Conservation (phyloP, 2,329 filamentous ascomycete species). For the Aquanectria penicillioides region DNA sequence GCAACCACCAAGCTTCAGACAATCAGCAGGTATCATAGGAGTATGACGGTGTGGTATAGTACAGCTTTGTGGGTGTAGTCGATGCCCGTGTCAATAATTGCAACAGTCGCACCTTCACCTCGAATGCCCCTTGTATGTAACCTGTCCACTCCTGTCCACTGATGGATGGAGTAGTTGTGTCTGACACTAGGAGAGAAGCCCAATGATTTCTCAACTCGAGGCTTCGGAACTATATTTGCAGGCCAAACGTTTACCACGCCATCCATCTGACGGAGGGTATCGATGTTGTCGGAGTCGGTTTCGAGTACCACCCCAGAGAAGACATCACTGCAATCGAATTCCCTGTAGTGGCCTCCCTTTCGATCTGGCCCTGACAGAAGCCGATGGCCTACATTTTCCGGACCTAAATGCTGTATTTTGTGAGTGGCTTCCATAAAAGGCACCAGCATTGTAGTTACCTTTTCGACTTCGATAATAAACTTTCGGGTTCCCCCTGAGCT, state of each 20-base stretch:
- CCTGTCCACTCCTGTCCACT: slow-evolving; percentile 51
- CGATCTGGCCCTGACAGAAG: slow-evolving; percentile 29
- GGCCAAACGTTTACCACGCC: slow-evolving; percentile 52
- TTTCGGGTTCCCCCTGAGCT: slow-evolving; percentile 29
- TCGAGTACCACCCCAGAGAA: slow-evolving; percentile 50
- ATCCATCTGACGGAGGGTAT: slow-evolving; percentile 44
- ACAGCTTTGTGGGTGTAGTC: slow-evolving; percentile 53
- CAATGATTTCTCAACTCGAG: slow-evolving; percentile 24
- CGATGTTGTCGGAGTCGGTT: slow-evolving; percentile 44
- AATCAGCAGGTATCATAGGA: slow-evolving; percentile 2
- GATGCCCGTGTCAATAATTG: slow-evolving; percentile 52
- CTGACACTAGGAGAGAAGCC: slow-evolving; percentile 24
- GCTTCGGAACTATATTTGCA: slow-evolving; percentile 40
- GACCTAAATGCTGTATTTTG: slow-evolving; percentile 27
- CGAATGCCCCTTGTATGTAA: slow-evolving; percentile 50
- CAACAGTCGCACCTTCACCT: slow-evolving; percentile 51
- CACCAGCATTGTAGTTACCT: slow-evolving; percentile 27
- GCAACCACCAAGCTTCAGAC: slow-evolving; percentile 49
- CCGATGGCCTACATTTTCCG: slow-evolving; percentile 33
- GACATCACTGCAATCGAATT: slow-evolving; percentile 48
- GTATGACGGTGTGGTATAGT: background rate
- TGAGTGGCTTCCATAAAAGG: slow-evolving; percentile 16
- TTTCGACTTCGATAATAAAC: slow-evolving; percentile 41
- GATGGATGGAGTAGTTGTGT: slow-evolving; percentile 49
- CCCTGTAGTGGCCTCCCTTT: slow-evolving; percentile 36